Base-by-base conservation (phyloP, 2,329 filamentous ascomycete genomes). In the Coniochaeta pulveracea region DNA sequence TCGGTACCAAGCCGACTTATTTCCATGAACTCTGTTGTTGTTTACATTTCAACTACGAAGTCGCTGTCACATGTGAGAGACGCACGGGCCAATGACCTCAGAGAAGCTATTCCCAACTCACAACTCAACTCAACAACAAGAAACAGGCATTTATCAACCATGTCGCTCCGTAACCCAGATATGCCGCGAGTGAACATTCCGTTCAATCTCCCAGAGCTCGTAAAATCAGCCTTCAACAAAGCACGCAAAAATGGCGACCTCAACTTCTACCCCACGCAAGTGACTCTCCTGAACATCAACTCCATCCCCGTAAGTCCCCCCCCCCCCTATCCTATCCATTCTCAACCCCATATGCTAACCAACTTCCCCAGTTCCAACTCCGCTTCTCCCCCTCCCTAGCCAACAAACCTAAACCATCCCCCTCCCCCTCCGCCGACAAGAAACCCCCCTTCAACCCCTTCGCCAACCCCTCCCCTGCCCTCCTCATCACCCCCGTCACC, bases 341-440 rank as follows among this genome's bases (percentile, higher is more conserved):
- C 8, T 18, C 33, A 10, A 15, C 9, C 26, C 4, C 9, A 26
- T 7, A 11, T 9, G 6, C 11, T 7, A 22, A 16, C 14, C 12
- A 16, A 5, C 8, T 10, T 27, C 11, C 26, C 4, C 40, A 83
- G 78, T 82, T 84, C 48, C 80, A 85, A 56, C 59, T 85, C 3
- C 76, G 80, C 33, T 85, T 74, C 60, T 80, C 78, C 7, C 78
- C 78, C 0, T 57, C 77, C 0, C 63, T 85, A 4, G 76, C 76
- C 30, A 72, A 71, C 46, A 85, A 85, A 47, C 78, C 80, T 4
- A 72, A 66, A 45, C 58, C 45, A 3, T 48, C 55, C 5, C 54
- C 48, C 54, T 26, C 43, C 41, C 28, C 7, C 5, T 40, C 47
- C 22, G 40, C 47, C 14, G 42, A 50, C n/a, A 43, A 47, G 17